Conservation (phyloP, 345 rosid species). For the Camelina hispida region DNA sequence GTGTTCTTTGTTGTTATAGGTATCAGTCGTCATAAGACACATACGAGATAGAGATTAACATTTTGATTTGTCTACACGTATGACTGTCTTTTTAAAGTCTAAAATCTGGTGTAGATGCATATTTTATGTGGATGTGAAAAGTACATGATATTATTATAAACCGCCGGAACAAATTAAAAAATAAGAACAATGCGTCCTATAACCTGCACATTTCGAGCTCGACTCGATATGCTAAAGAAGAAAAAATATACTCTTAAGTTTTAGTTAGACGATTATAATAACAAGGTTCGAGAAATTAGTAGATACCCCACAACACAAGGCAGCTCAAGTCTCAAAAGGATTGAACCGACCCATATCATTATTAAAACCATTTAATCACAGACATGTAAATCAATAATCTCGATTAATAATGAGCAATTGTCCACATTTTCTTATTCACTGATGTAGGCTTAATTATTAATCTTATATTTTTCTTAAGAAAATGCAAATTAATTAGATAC, state of each 20-base stretch:
- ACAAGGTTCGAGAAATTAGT: not conserved
- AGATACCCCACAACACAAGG: constrained; percentile 31
- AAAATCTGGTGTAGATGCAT: constrained; percentile 25
- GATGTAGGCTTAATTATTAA: constrained; percentile 14
- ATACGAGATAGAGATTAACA: not conserved
- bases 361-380: not conserved
- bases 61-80: not conserved
- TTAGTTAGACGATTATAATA: not conserved
- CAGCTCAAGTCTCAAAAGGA: constrained; percentile 30
- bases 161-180: constrained; percentile 6
- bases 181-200: not conserved
- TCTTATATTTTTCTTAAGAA: constrained; percentile 20
- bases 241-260: not conserved
- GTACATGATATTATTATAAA: constrained; percentile 22
- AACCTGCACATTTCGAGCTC: not conserved
- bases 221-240: not conserved
- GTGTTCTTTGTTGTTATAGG: not conserved
- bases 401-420: constrained; percentile 6
- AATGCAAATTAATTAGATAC: constrained; percentile 26
- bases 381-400: constrained; percentile 3
- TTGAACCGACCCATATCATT: constrained; percentile 26
- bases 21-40: not conserved
- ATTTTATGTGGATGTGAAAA: not conserved
- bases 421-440: constrained; percentile 18
- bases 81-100: not conserved